These are phyloP conservation scores for Neurospora pannonica DNA, from an alignment of 495 filamentous ascomycete species.

Conservation along the genomic window DNA sequence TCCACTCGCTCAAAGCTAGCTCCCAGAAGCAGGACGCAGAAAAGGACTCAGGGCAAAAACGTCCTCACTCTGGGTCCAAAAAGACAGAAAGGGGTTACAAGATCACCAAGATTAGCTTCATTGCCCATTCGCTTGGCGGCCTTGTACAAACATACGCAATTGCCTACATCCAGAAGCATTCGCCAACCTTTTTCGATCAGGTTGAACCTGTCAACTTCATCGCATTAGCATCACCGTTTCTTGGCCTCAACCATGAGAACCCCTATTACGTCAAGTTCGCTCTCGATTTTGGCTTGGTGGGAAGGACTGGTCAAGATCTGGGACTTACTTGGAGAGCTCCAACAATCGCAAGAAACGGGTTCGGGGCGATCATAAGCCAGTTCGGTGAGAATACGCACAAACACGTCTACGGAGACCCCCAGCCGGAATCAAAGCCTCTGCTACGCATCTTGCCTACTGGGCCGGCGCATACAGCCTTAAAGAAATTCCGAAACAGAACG, in stretches of 20 bases:
- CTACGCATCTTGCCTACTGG: slow-evolving; percentile 86
- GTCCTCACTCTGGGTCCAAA: slow-evolving; percentile 27
- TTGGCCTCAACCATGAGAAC: slow-evolving; percentile 95
- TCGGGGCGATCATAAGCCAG: slow-evolving; percentile 76
- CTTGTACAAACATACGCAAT: slow-evolving; percentile 91
- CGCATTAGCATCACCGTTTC: slow-evolving; percentile 77
- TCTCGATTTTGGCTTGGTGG: slow-evolving; percentile 89
- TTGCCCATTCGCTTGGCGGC: slow-evolving; percentile 88
- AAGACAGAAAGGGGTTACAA: slow-evolving; percentile 53
- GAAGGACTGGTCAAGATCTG: slow-evolving; percentile 87
- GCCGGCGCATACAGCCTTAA: slow-evolving; percentile 78
- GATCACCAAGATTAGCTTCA: slow-evolving; percentile 91
- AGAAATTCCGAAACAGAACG: slow-evolving; percentile 82
- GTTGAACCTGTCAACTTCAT: slow-evolving; percentile 92
- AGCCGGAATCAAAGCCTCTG: slow-evolving; percentile 79
- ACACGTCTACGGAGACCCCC: slow-evolving; percentile 52
- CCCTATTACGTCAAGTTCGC: slow-evolving; percentile 96
- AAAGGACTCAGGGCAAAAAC: slow-evolving; percentile 19
- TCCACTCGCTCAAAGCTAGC: slow-evolving; percentile 21
- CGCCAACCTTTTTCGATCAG: slow-evolving; percentile 77
- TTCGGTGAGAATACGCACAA: slow-evolving; percentile 56
- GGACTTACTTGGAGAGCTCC: slow-evolving; percentile 91
- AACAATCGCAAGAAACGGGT: slow-evolving; percentile 71
- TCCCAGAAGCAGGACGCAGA: slow-evolving; percentile 17
- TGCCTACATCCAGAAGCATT: slow-evolving; percentile 95